Conservation (phyloP, 2,329 filamentous ascomycete species). For the Curvularia lunata region DNA sequence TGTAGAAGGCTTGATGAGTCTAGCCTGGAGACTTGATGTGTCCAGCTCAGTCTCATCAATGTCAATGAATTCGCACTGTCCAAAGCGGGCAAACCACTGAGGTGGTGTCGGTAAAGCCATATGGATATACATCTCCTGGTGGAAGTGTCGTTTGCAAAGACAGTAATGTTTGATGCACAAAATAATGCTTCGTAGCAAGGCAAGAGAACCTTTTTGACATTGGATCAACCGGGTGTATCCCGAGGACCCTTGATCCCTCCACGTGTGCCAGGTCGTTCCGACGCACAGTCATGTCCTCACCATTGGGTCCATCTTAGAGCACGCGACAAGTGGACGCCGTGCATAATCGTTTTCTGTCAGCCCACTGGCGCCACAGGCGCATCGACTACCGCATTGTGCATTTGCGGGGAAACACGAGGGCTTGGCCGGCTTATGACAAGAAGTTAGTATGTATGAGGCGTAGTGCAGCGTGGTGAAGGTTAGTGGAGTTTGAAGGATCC, state of each 20-base stretch:
- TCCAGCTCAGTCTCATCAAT: conserved; percentile 43
- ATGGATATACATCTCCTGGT: conserved; percentile 22
- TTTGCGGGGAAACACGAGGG: conserved; percentile 18
- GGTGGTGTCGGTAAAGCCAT: conserved; percentile 24
- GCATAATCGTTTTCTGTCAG: conserved; percentile 25
- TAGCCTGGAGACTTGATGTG: conserved; percentile 34
- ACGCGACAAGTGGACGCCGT: conserved; percentile 18
- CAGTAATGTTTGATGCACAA: conserved; percentile 2
- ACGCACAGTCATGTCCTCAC: conserved; percentile 24
- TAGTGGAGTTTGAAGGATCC: conserved; percentile 12
- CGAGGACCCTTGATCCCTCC: conserved; percentile 23
- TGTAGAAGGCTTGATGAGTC: conserved; percentile 28
- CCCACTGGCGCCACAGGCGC: conserved; percentile 21
- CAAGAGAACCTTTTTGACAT: conserved; percentile 20
- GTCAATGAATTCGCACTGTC: conserved; percentile 39
- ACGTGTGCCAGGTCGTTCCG: conserved; percentile 20
- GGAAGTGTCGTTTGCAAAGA: conserved; percentile 3
- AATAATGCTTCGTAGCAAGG: conserved; percentile 11
- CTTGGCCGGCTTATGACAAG: conserved; percentile 8
- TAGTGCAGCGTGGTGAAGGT: conserved; percentile 7
- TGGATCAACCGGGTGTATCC: conserved; percentile 8
- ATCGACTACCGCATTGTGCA: conserved; percentile 18
- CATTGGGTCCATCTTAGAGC: conserved; percentile 19
- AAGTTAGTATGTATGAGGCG: conserved; percentile 14
- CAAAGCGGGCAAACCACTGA: conserved; percentile 27